These are phyloP conservation scores for Solanum paucissectum DNA, from an alignment of 257 asterid species.

Conservation along the genomic window DNA sequence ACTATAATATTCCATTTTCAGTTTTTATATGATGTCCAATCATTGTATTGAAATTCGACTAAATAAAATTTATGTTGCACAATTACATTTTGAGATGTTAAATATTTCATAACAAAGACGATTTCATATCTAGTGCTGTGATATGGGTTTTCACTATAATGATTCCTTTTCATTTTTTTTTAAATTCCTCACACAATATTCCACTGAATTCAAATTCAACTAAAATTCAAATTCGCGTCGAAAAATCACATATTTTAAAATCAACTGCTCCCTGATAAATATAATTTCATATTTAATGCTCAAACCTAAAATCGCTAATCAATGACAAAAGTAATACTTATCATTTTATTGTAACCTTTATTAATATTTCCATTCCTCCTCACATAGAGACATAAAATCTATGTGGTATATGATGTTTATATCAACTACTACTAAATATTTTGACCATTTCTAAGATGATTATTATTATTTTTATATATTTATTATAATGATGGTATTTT, in stretches of 20 bases:
- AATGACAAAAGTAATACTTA: background rate
- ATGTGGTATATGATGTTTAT: background rate
- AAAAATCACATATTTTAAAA: background rate
- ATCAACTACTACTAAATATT: background rate
- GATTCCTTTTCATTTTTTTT: background rate
- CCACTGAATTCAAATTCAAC: background rate
- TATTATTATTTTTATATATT: background rate
- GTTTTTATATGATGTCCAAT: background rate
- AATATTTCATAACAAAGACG: background rate
- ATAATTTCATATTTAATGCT: background rate
- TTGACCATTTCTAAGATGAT: background rate
- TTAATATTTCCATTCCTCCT: background rate
- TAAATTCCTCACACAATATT: background rate
- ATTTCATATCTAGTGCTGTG: background rate
- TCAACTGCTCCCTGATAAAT: background rate
- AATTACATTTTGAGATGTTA: background rate
- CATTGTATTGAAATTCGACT: fast-evolving
- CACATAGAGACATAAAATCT: background rate
- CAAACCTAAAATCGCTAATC: no score
- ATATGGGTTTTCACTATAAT: background rate
- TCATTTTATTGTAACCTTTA: no score
- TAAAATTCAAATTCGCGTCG: background rate
- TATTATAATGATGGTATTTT: background rate
- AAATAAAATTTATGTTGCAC: background rate
- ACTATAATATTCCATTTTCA: background rate